Evolutionary conservation across 2,329 filamentous ascomycete species (phyloP).

Genomic region (Colletotrichum acutatum): DNA sequence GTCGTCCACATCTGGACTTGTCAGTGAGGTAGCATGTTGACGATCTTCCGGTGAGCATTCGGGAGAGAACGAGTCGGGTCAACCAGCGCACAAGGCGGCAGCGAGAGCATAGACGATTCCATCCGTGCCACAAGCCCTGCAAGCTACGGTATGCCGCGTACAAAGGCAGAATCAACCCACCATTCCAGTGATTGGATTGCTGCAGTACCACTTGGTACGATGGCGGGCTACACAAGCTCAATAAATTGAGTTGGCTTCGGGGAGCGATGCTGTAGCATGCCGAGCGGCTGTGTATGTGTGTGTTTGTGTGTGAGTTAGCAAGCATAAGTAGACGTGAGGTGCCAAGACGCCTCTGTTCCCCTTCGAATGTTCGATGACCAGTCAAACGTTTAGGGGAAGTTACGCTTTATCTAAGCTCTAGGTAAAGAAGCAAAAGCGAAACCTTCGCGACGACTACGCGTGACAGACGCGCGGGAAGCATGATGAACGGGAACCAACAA

Average conservation of each 20-base stretch:
- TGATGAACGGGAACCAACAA: not conserved
- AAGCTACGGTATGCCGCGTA: not conserved
- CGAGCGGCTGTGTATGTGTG: not conserved
- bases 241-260: not conserved
- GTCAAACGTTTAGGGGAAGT: not conserved
- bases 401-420: not conserved
- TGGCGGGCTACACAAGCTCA: not conserved
- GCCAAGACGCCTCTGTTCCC: not conserved
- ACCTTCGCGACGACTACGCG: constrained; percentile 7
- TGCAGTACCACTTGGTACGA: not conserved
- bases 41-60: not conserved
- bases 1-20: not conserved
- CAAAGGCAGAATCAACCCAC: not conserved
- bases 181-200: not conserved
- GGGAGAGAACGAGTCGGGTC: not conserved
- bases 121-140: constrained; percentile 27
- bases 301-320: not conserved
- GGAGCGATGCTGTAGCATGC: constrained; percentile 5
- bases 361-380: not conserved
- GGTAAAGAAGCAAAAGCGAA: not conserved
- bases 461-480: constrained; percentile 21
- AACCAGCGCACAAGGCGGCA: not conserved
- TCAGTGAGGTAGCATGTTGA: constrained; percentile 13
- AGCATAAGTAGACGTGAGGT: not conserved
- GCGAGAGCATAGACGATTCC: constrained; percentile 29